These are phyloP conservation scores for Erysimum cheiranthoides DNA, from an alignment of 345 rosid genomes.

Conservation along the genomic window DNA sequence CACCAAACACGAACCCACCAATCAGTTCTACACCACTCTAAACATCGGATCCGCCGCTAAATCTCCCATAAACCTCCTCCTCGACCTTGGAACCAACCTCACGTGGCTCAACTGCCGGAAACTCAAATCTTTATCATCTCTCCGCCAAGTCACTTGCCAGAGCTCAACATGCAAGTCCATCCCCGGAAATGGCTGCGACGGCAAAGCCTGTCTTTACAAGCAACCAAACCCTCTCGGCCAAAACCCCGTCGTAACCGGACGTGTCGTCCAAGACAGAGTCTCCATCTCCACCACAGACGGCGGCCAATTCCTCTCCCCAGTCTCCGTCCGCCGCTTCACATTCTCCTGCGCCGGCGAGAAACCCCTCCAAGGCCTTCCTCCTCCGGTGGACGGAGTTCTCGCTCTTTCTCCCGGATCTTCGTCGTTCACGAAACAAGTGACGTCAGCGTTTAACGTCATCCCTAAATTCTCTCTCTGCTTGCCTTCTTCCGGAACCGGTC, in stretches of 20 bases:
- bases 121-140: conserved; percentile 29
- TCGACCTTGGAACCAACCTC: conserved; percentile 35
- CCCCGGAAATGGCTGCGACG: conserved; percentile 24
- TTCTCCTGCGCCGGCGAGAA: conserved; percentile 34
- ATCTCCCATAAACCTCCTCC: conserved; percentile 40
- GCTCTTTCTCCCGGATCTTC: conserved; percentile 27
- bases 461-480: conserved; percentile 54
- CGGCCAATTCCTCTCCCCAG: neutral
- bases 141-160: conserved; percentile 29
- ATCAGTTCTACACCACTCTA: conserved; percentile 51
- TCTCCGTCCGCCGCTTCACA: conserved; percentile 8
- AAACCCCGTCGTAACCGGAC: conserved; percentile 21
- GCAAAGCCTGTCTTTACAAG: conserved; percentile 5
- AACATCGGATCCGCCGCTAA: conserved; percentile 38
- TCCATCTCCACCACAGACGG: conserved; percentile 25
- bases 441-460: conserved; percentile 21
- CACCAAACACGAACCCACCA: conserved; percentile 48
- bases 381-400: conserved; percentile 36
- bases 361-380: conserved; percentile 15
- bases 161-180: conserved; percentile 33
- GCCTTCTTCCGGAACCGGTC: conserved; percentile 45
- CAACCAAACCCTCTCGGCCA: conserved; percentile 23
- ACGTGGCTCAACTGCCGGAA: conserved; percentile 40
- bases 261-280: conserved; percentile 33
- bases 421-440: conserved; percentile 34